Evolutionary conservation across 768 basidiomycete genomes (phyloP), one percentile per base, ranked within the genome.

Genomic region (Pholiota microspora): DNA sequence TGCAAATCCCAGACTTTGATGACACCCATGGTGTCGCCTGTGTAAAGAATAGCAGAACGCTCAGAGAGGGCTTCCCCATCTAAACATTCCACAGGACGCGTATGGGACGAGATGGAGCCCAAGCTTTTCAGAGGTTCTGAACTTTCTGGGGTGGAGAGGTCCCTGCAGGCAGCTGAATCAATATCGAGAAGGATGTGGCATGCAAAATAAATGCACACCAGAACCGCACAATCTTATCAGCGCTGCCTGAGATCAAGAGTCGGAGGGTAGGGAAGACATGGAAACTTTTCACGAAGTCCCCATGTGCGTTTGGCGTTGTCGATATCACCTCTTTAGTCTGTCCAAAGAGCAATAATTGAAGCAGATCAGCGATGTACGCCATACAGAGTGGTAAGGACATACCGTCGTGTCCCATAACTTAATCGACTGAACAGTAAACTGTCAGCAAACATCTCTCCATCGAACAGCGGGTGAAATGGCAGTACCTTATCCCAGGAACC

Each of bases 401-500:
- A 95, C 96, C 59, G 81, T 68, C 8, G 80, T 82, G 64, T 95
- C 77, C 95, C 95, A 98, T 5, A 95, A 53, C 67, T 84, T 88
- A 69, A 99, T 91, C 0, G 86, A 86, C 92, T 98, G 63, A 3
- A 53, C 45, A 31, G 24, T 35, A 29, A 21, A 51, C 42, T 53
- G 18, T 7, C 53, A 56, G 60, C 55, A 61, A 32, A 25, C 25
- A 29, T 52, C 32, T 42, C 23, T 44, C 32, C 6, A 3, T 13
- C 35, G n/a, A 16, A 29, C 15, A n/a, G 27, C 25, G 21, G 38
- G 51, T 29, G 42, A 35, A 21, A 18, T 59, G n/a, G n/a, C n/a
- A n/a, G 58, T 58, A 83, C 91, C 71, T 83, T 86, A 68, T 99
- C 97, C 97, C 97, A 99, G 44, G 94, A 94, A 18, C 91, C 94